A percentile compares a stretch with the other conserved stretches of the same genome.
Evolutionary conservation across 305 asterid genomes (phyloP).

Genomic region (Fraxinus ornus): DNA sequence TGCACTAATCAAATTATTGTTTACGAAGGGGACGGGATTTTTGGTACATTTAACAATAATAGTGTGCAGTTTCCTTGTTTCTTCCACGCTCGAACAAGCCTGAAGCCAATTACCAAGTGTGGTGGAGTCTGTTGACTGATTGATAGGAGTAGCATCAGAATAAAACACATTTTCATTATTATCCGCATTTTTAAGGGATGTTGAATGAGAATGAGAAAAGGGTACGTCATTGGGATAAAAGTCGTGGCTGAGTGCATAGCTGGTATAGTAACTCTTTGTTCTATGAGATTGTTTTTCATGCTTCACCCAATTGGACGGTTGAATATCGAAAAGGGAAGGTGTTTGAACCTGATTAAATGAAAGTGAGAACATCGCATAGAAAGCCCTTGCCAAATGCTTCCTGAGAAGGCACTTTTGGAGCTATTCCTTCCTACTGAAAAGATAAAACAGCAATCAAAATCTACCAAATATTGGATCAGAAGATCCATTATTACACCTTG

Average conservation of each 20-base stretch:
- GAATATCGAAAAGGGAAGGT: constrained; percentile 23
- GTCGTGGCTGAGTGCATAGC: constrained; percentile 12
- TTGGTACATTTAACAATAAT: constrained; percentile 37
- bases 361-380: constrained; percentile 33
- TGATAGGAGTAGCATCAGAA: constrained; percentile 11
- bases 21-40: constrained; percentile 35
- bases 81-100: constrained; percentile 42
- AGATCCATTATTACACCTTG: not conserved
- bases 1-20: constrained; percentile 58
- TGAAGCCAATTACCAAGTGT: constrained; percentile 52
- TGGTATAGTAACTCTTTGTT: constrained; percentile 19
- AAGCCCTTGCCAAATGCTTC: not conserved
- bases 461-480: not conserved
- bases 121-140: constrained; percentile 25
- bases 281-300: constrained; percentile 1
- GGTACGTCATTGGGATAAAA: not conserved
- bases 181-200: constrained; percentile 14
- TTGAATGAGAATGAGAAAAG: not conserved
- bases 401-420: not conserved
- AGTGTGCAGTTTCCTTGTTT: constrained; percentile 49
- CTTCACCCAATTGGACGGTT: constrained; percentile 11
- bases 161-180: constrained; percentile 4
- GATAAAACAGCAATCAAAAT: constrained; percentile 17
- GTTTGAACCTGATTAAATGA: constrained; percentile 29
- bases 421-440: constrained; percentile 20